Evolutionary conservation across 257 asterid species (phyloP).

Genomic region (Lantana camara): DNA sequence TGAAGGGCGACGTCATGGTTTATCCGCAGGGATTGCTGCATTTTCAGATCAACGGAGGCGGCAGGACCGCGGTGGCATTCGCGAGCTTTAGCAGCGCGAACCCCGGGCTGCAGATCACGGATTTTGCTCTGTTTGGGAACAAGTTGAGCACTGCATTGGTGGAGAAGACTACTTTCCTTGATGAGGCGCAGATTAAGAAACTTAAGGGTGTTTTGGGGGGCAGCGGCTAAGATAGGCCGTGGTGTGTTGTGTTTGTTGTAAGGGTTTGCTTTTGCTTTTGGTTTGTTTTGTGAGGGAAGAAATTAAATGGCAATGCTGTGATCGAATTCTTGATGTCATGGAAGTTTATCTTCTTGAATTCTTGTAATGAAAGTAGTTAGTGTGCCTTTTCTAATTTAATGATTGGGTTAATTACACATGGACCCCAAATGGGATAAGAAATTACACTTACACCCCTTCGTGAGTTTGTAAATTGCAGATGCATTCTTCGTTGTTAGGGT

Average conservation of each 20-base stretch:
- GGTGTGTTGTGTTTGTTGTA: not conserved
- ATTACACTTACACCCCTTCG: too few species aligned
- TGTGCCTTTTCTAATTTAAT: too few species aligned
- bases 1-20: constrained; percentile 65
- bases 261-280: not conserved
- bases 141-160: constrained; percentile 43
- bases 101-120: constrained; percentile 70
- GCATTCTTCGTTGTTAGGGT: too few species aligned
- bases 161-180: constrained; percentile 64
- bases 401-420: too few species aligned
- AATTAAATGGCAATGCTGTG: too few species aligned
- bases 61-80: constrained; percentile 48
- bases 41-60: constrained; percentile 70
- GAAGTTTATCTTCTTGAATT: too few species aligned
- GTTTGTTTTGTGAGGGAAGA: too few species aligned
- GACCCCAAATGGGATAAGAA: too few species aligned
- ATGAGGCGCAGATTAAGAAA: constrained; percentile 49
- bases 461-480: too few species aligned
- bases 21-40: constrained; percentile 74
- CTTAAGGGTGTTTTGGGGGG: constrained; percentile 59
- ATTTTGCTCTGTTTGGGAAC: constrained; percentile 61
- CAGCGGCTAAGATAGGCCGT: not conserved
- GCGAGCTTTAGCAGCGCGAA: constrained; percentile 63
- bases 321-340: too few species aligned
- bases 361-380: too few species aligned